These are phyloP conservation scores for Sordariomycetes sp. DNA, from an alignment of 2,329 filamentous ascomycete species.

Conservation along the genomic window DNA sequence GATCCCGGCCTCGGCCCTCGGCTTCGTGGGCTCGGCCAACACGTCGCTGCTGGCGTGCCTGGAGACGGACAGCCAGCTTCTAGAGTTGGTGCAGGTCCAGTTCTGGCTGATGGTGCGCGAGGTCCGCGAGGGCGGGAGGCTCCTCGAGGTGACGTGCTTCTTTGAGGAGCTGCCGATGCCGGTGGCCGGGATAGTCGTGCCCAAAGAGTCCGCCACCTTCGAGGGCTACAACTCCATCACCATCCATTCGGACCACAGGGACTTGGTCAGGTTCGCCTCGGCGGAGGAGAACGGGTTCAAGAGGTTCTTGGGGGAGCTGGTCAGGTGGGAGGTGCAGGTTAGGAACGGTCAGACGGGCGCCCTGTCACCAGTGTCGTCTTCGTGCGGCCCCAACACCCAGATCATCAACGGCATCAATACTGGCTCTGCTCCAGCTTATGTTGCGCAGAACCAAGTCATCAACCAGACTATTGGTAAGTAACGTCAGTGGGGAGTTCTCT, in stretches of 20 bases:
- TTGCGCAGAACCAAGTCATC: no score
- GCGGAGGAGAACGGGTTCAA: slow-evolving; percentile 17
- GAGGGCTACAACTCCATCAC: slow-evolving; percentile 14
- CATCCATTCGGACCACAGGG: slow-evolving; percentile 19
- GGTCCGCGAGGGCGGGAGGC: slow-evolving; percentile 6
- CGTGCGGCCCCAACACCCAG: no score
- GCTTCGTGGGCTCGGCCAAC: slow-evolving; percentile 16
- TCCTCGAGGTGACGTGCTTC: slow-evolving; percentile 20
- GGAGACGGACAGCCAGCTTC: slow-evolving; percentile 13
- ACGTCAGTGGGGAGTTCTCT: no score
- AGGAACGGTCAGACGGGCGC: background rate
- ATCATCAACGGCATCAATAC: no score
- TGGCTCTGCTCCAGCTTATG: no score
- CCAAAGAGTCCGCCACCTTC: slow-evolving; percentile 18
- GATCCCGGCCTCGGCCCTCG: background rate
- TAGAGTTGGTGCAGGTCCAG: slow-evolving; percentile 12
- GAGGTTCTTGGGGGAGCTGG: slow-evolving; percentile 13
- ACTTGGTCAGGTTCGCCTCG: slow-evolving; percentile 21
- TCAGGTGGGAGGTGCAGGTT: background rate
- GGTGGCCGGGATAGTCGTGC: slow-evolving; percentile 13
- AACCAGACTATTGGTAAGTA: no score
- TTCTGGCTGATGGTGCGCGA: slow-evolving; percentile 18
- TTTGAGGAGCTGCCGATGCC: slow-evolving; percentile 20
- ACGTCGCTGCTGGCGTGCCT: slow-evolving; percentile 16
- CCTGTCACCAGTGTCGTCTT: no score